Conservation (phyloP, 768 basidiomycete genomes). For the Boletellus sp. region DNA sequence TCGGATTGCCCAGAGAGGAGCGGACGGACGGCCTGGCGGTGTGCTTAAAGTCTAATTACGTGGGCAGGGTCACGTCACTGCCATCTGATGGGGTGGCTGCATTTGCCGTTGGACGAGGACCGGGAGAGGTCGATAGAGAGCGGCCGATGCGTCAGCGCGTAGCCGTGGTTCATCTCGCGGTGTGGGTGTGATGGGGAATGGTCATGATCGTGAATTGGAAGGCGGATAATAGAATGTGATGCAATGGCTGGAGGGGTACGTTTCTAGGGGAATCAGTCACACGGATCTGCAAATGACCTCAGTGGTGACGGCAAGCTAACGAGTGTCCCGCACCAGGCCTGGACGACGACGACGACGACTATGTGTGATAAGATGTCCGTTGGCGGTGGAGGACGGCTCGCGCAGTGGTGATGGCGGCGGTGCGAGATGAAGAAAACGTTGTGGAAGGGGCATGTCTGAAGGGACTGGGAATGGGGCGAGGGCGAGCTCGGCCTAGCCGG, state of each 20-base stretch:
- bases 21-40: slow-evolving; percentile 10
- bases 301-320: slow-evolving; percentile 27
- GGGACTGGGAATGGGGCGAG: too few relatives aligned
- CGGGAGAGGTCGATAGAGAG: too few relatives aligned
- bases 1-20: slow-evolving; percentile 17
- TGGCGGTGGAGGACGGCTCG: slow-evolving; percentile 22
- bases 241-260: too few relatives aligned
- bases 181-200: slow-evolving; percentile 17
- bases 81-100: slow-evolving; percentile 21
- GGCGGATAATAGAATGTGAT: not conserved
- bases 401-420: slow-evolving; percentile 24
- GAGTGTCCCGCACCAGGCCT: too few relatives aligned
- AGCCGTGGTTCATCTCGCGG: not conserved
- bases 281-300: slow-evolving; percentile 33
- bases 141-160: too few relatives aligned
- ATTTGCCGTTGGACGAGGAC: too few relatives aligned
- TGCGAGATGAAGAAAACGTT: slow-evolving; percentile 35
- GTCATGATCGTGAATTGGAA: slow-evolving; percentile 24
- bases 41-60: slow-evolving; percentile 40
- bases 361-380: slow-evolving; percentile 25
- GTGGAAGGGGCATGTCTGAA: slow-evolving; percentile 10
- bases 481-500: slow-evolving; percentile 21
- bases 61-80: slow-evolving; percentile 30
- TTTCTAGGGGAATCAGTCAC: slow-evolving; percentile 15
- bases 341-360: not conserved